Evolutionary conservation across 2,329 filamentous ascomycete genomes (phyloP).

Genomic region (Pseudogymnoascus sp.): DNA sequence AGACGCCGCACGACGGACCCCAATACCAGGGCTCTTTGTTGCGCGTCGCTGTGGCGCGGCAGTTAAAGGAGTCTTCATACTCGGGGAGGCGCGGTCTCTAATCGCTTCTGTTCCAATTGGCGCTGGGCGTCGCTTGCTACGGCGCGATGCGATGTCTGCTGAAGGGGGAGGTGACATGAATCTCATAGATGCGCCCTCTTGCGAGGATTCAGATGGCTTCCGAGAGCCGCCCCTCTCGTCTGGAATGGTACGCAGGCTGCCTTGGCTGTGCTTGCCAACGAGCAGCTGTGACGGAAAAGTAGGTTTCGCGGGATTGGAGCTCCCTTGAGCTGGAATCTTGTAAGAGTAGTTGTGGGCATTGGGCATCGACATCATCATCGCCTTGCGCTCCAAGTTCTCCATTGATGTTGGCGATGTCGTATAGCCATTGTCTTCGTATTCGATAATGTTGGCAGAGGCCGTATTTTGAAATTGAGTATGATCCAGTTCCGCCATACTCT

Average conservation of each 20-base stretch:
- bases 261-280: not conserved
- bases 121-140: constrained; percentile 6
- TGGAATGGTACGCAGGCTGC: not conserved
- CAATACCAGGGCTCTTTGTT: not conserved
- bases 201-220: not conserved
- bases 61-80: not conserved
- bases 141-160: constrained; percentile 11
- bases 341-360: not conserved
- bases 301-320: not conserved
- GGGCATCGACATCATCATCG: constrained; percentile 1
- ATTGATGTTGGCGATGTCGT: not conserved
- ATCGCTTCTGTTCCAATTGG: constrained; percentile 2
- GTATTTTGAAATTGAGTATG: not conserved
- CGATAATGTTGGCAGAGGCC: not conserved
- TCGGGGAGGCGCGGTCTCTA: constrained; percentile 1
- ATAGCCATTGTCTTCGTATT: not conserved
- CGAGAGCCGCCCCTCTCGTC: not conserved
- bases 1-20: constrained; percentile 8
- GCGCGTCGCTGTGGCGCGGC: not conserved
- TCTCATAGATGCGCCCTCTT: not conserved
- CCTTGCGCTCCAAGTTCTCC: not conserved
- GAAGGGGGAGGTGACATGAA: constrained; percentile 12
- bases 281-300: constrained; percentile 9
- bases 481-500: not conserved
- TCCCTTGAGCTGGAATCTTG: not conserved